Base-by-base conservation (phyloP, 352 stramenopile species). In the Phytophthora colocasiae region DNA sequence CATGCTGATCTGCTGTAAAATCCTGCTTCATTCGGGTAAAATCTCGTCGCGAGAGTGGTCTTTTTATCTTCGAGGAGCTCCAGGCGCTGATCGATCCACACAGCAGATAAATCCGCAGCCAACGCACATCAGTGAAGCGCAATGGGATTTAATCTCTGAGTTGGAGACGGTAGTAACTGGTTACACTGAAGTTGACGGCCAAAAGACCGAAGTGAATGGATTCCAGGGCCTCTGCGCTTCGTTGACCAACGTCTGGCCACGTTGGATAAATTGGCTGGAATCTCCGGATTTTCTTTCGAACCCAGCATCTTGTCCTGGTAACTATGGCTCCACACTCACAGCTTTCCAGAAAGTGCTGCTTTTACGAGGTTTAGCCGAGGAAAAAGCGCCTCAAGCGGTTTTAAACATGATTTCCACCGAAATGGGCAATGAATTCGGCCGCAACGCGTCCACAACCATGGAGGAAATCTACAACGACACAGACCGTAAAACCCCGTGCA, bases 1-100 rank as follows among this genome's bases (percentile, higher is more conserved):
- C 6, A 93, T 96, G 64, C 85, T 98, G 40, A 98, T 98, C 41
- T 98, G 90, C 75, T 97, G 97, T 73, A 94, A 98, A 71, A 98
- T 98, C 61, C 73, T 98, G 61, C 71, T 96, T 10, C 67, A 98
- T 63, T 73, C 83, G 0, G 81, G 78, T 9, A 80, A 84, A 39
- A 95, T 97, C 54, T 79, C 79, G 19, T 17, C n/a, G n/a, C 62
- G 59, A 8, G 94, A 98, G 68, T 98, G 95, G 91, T 93, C 79
- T 7, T 71, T 98, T 9, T 97, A 98, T 44, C 71, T 98, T 5
- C 81, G 93, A 11, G 93, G 93, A 24, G 74, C 79, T 11, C 64
- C 66, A 22, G 64, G 66, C 2, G 60, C 41, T 0, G 71, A 74
- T 19, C 66, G 71, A 0, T 68, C 63, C 1, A 48, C 26, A 0